These are phyloP conservation scores for Nakaseomyces uthaithaninus DNA, from an alignment of 1,139 yeast species.

Conservation along the genomic window DNA sequence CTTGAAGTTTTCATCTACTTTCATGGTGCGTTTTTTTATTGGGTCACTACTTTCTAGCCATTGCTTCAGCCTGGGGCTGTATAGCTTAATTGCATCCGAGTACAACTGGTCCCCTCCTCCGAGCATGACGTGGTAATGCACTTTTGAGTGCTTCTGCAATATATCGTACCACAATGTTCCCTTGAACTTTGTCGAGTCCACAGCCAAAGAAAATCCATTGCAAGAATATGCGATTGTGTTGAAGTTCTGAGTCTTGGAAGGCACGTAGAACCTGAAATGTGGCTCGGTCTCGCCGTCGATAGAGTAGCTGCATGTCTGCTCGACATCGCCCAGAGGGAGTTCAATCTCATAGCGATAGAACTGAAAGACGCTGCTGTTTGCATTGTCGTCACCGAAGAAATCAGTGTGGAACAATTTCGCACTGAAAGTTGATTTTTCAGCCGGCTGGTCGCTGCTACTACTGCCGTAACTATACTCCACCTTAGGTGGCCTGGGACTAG, in stretches of 20 bases:
- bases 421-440: slow-evolving; percentile 33
- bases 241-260: slow-evolving; percentile 35
- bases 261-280: slow-evolving; percentile 34
- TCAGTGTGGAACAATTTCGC: slow-evolving; percentile 40
- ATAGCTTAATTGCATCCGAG: slow-evolving; percentile 67
- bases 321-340: slow-evolving; percentile 39
- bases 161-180: slow-evolving; percentile 87
- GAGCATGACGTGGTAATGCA: slow-evolving; percentile 84
- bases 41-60: slow-evolving; percentile 57
- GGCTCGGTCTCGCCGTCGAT: slow-evolving; percentile 41
- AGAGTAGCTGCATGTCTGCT: slow-evolving; percentile 54
- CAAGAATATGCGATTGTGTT: slow-evolving; percentile 78
- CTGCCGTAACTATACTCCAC: slow-evolving; percentile 25
- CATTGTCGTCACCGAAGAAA: slow-evolving; percentile 25
- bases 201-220: slow-evolving; percentile 81
- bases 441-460: slow-evolving; percentile 3
- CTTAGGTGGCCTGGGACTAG: slow-evolving; percentile 16
- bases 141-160: slow-evolving; percentile 48
- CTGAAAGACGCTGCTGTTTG: slow-evolving; percentile 30
- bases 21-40: slow-evolving; percentile 37
- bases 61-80: slow-evolving; percentile 44
- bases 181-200: slow-evolving; percentile 56
- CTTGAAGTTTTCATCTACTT: slow-evolving; percentile 41
- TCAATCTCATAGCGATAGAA: slow-evolving; percentile 60
- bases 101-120: slow-evolving; percentile 98